These are phyloP conservation scores for Pseudoperonospora humuli DNA, from an alignment of 352 stramenopile species.

Conservation along the genomic window DNA sequence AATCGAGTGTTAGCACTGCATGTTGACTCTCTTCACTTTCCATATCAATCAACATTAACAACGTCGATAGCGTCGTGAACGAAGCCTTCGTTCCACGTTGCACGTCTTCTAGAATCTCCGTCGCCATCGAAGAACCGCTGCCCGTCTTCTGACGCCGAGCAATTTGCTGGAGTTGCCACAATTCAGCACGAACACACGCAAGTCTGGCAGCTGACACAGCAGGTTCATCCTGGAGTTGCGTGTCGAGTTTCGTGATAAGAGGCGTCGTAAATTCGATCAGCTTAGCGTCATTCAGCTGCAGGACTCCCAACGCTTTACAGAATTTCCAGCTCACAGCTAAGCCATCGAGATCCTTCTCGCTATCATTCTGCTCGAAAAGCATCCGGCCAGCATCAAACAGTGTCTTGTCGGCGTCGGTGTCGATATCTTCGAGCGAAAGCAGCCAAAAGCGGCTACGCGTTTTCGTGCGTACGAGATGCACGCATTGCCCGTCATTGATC, in stretches of 20 bases:
- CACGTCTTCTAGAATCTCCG: conserved; percentile 27
- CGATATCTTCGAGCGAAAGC: conserved; percentile 19
- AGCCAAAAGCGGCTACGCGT: conserved; percentile 15
- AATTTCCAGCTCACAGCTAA: conserved; percentile 70
- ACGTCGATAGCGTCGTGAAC: conserved; percentile 49
- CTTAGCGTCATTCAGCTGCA: conserved; percentile 34
- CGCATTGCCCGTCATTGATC: conserved; percentile 37
- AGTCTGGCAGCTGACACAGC: conserved; percentile 4
- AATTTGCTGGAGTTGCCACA: conserved; percentile 70
- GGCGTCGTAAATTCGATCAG: conserved; percentile 36
- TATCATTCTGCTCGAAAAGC: conserved; percentile 15
- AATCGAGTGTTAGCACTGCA: conserved; percentile 31
- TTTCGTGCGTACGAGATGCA: conserved; percentile 34
- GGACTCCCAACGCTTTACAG: conserved; percentile 43
- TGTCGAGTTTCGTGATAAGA: conserved; percentile 32
- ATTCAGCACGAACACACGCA: conserved; percentile 37
- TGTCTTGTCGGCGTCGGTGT: conserved; percentile 13
- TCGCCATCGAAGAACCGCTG: conserved; percentile 7
- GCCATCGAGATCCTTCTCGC: conserved; percentile 4
- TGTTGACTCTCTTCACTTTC: conserved; percentile 37
- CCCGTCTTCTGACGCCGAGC: conserved; percentile 24
- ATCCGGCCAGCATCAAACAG: conserved; percentile 30
- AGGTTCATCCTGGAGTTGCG: conserved; percentile 6
- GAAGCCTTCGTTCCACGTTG: conserved; percentile 40
- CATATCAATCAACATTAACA: conserved; percentile 60